phyloP scores from a whole-genome alignment of 768 basidiomycete genomes.

The Multifurca ochricompacta region DNA sequence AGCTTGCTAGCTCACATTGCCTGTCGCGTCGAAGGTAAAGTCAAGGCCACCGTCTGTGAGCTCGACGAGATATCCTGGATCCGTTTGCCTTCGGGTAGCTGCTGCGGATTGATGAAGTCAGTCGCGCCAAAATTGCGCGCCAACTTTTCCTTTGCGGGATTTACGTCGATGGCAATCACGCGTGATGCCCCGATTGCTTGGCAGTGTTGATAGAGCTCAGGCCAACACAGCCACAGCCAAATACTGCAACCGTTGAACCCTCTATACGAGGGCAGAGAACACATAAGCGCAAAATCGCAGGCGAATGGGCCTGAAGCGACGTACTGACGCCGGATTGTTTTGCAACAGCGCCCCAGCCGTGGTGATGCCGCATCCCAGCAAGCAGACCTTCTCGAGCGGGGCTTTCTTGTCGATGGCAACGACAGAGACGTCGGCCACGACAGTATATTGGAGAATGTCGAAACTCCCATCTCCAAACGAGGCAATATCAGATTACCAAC shows the following conservation, averaged over 20 bases:
- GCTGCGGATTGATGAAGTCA: conserved; percentile 82
- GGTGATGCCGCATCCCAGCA: conserved; percentile 93
- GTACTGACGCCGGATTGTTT: conserved; percentile 83
- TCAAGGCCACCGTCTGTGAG: conserved; percentile 96
- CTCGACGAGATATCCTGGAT: conserved; percentile 89
- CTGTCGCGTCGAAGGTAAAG: conserved; percentile 95
- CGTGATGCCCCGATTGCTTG: conserved; percentile 69
- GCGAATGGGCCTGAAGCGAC: conserved; percentile 24
- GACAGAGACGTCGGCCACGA: conserved; percentile 94
- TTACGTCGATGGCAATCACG: conserved; percentile 89
- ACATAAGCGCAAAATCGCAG: not conserved
- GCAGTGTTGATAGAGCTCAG: conserved; percentile 87
- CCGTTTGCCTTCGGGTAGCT: conserved; percentile 66
- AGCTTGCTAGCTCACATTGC: conserved; percentile 52
- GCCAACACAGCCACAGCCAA: conserved; percentile 95
- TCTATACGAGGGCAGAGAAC: conserved; percentile 34
- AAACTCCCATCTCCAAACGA: conserved; percentile 82
- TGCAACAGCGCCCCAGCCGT: conserved; percentile 94
- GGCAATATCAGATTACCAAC: not conserved
- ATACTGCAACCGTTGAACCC: conserved; percentile 85
- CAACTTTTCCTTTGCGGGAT: conserved; percentile 79
- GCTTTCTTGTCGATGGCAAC: conserved; percentile 83
- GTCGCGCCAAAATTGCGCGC: conserved; percentile 90
- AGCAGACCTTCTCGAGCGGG: conserved; percentile 92
- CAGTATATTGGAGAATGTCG: conserved; percentile 99